Evolutionary conservation across 306 rosid species (phyloP).

Genomic region (Biancaea sappan): DNA sequence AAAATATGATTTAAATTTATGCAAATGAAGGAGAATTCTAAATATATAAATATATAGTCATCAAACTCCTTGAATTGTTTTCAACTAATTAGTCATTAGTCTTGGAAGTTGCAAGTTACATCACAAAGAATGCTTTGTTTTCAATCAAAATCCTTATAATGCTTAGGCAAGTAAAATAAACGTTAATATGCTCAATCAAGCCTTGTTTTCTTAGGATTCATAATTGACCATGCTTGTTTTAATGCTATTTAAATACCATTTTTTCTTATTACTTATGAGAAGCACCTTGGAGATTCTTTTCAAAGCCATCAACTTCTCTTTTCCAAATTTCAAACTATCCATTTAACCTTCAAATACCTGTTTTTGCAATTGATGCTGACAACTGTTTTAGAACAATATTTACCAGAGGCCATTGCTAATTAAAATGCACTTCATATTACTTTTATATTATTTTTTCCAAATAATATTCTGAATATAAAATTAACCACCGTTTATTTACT

Average conservation of each 20-base stretch:
- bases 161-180: too few relatives aligned
- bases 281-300: background rate
- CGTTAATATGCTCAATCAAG: background rate
- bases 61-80: too few relatives aligned
- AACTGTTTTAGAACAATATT: background rate
- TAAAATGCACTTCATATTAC: background rate
- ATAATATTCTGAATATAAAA: background rate
- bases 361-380: background rate
- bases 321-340: background rate
- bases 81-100: too few relatives aligned
- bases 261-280: background rate
- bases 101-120: too few relatives aligned
- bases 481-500: too few relatives aligned
- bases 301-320: background rate
- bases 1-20: too few relatives aligned
- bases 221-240: background rate
- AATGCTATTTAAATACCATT: background rate
- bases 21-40: too few relatives aligned
- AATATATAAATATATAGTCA: too few relatives aligned
- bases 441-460: too few relatives aligned
- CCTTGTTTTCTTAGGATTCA: constrained; percentile 10
- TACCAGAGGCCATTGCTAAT: background rate
- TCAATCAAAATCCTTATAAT: too few relatives aligned
- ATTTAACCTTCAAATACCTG: too few relatives aligned
- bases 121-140: too few relatives aligned